Conservation (phyloP, 2,329 filamentous ascomycete species). For the Hymenoscyphus albidus region DNA sequence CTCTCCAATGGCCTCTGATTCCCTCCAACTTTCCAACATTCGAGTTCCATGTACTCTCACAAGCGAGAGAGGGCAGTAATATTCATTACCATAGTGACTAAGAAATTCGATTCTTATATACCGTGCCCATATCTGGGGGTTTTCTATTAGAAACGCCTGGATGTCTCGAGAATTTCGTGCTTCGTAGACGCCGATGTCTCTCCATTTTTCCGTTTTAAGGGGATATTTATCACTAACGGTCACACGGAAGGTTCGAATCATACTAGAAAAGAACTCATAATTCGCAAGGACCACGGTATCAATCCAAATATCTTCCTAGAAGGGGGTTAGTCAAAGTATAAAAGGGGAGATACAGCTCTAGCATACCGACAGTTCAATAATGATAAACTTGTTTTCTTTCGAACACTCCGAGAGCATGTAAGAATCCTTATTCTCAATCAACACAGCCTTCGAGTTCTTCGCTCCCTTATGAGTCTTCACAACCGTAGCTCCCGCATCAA, state of each 20-base stretch:
- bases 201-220: slow-evolving; percentile 89
- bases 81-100: slow-evolving; percentile 93
- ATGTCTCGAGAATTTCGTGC: slow-evolving; percentile 90
- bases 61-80: slow-evolving; percentile 89
- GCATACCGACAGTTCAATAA: slow-evolving; percentile 83
- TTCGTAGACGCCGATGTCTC: slow-evolving; percentile 80
- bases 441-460: slow-evolving; percentile 81
- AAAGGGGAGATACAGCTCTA: slow-evolving; percentile 40
- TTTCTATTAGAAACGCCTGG: slow-evolving; percentile 89
- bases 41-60: slow-evolving; percentile 88
- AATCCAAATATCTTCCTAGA: slow-evolving; percentile 61
- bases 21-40: slow-evolving; percentile 89
- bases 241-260: slow-evolving; percentile 85
- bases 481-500: slow-evolving; percentile 91
- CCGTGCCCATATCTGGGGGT: slow-evolving; percentile 91
- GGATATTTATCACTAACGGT: slow-evolving; percentile 95
- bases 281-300: slow-evolving; percentile 97
- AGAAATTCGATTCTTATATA: slow-evolving; percentile 91
- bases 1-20: slow-evolving; percentile 69
- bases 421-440: slow-evolving; percentile 96
- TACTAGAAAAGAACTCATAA: slow-evolving; percentile 98
- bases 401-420: slow-evolving; percentile 96
- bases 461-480: slow-evolving; percentile 84
- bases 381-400: slow-evolving; percentile 83
- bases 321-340: slow-evolving; percentile 17